Evolutionary conservation across 2,329 filamentous ascomycete genomes (phyloP), one percentile per base, ranked within the genome.

Genomic region (Fusarium tupiense): DNA sequence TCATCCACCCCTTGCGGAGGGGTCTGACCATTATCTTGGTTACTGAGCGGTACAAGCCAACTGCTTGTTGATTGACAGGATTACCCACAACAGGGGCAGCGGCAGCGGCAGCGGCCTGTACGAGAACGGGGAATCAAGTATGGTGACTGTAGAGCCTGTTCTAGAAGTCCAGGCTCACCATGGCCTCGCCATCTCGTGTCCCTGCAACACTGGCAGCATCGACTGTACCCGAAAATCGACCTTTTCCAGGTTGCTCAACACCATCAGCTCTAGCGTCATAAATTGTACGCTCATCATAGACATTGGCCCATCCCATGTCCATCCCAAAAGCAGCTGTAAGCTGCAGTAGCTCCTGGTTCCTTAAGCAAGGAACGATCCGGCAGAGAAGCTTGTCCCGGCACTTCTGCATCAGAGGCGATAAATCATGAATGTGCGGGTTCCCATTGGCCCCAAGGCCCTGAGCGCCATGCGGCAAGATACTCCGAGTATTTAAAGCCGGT

Each of bases 221-320:
- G 29, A 84, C 74, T 17, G 70, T 77, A 11, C 85, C 85, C 20
- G 79, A 82, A 74, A 86, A 86, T 26, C 84, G 84, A 6, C 82
- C 84, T 14, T 58, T 38, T n/a, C 84, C 85, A 1, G 83, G 83
- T 6, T 46, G 29, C 4, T 78, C 72, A 33, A 83, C 73, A 16
- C 83, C 84, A 60, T 86, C 85, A 13, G 60, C 61, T 26, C 66
- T 47, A 17, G 85, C 83, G 19, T 83, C 81, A 2, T 74, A 63
- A n/a, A 80, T 80, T 8, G 79, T 71, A 10, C 70, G 72, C 4
- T 71, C 50, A 10, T 80, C 78, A 58, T 86, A 86, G 10, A 83
- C 33, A 16, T 58, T 73, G 2, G 72, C 61, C 85, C 84, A 86
- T 29, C 83, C 82, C n/a, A 80, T 75, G 4, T 69, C 67, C 74